Base-by-base conservation (phyloP, 148 eudicot genomes). In the Euryodendron excelsum region DNA sequence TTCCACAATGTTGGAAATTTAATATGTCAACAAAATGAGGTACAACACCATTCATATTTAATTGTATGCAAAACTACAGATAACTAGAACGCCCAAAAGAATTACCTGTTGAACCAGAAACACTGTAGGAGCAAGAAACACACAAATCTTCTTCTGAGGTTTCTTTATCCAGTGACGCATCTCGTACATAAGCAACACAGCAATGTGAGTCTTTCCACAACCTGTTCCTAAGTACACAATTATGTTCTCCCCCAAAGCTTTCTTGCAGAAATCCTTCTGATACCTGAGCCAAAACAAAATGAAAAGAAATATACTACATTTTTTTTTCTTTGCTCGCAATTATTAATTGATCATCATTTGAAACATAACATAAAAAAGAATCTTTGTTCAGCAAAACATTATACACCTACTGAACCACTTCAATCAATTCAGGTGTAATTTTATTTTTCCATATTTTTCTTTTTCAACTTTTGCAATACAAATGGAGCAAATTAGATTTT, bases 71-170 rank as follows among this genome's bases (percentile, higher is more conserved):
- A n/a, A n/a, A n/a, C n/a, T n/a, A n/a, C n/a, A n/a, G n/a, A n/a
- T n/a, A n/a, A n/a, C n/a, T n/a, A n/a, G n/a, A n/a, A n/a, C n/a
- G n/a, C n/a, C n/a, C n/a, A n/a, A n/a, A 39, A 39, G 44, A 52
- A 30, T 82, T 74, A 94, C 98, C 94, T 94, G 99, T 48, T 91
- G 85, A 66, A 93, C 99, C 50, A 96, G 77, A 59, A 93, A 89
- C 23, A 91, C 95, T 7, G 99, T 90, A 13, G 99, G 98, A 69
- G 99, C 99, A 74, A 96, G 90, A 82, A 93, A 96, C 65, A 96
- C 88, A 72, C 97, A 96, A 21, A 91, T 79, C 69, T 84, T 83
- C 77, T 88, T 85, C 72, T 87, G 86, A 53, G 98, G 96, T 71
- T 90, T 93, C 89, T 78, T 91, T 65, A 95, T 93, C 66, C 90